phyloP scores from a whole-genome alignment of 306 rosid species.

The Medicago ruthenica region DNA sequence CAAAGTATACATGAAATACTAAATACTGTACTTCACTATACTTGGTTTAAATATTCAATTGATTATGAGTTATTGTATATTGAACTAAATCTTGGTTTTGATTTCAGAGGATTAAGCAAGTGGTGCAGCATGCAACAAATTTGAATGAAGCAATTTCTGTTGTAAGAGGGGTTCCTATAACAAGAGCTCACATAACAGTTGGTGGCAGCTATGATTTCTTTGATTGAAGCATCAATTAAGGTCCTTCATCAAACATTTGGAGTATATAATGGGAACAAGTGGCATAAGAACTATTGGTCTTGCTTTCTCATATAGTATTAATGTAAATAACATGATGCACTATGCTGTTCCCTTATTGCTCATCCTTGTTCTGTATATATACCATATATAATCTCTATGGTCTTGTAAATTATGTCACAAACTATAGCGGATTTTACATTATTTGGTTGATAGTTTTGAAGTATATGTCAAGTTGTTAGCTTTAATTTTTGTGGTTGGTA shows the following conservation, averaged over 20 bases:
- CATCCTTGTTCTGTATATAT: conserved; percentile 26
- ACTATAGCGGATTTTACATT: background rate
- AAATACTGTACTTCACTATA: background rate
- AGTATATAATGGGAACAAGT: background rate
- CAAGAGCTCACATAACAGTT: conserved; percentile 70
- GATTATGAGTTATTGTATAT: conserved; percentile 5
- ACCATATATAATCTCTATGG: conserved; percentile 3
- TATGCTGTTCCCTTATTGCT: conserved; percentile 5
- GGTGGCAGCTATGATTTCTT: conserved; percentile 67
- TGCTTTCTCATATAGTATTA: conserved; percentile 30
- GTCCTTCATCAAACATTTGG: background rate
- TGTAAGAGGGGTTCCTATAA: conserved; percentile 62
- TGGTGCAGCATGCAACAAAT: conserved; percentile 62
- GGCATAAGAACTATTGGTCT: background rate
- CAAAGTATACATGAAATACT: background rate
- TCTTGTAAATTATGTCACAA: conserved; percentile 27
- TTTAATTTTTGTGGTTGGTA: background rate
- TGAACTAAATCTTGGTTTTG: conserved; percentile 29
- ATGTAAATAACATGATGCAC: conserved; percentile 37
- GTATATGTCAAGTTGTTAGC: background rate
- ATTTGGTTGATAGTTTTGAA: conserved; percentile 11
- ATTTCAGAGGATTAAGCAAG: conserved; percentile 75
- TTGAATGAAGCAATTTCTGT: conserved; percentile 72
- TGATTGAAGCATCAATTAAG: conserved; percentile 43
- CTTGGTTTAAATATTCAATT: background rate